Percentiles rank a stretch among this genome's conserved stretches.
Conservation (phyloP, 352 stramenopile species). For the Pythium pyrilobum region DNA sequence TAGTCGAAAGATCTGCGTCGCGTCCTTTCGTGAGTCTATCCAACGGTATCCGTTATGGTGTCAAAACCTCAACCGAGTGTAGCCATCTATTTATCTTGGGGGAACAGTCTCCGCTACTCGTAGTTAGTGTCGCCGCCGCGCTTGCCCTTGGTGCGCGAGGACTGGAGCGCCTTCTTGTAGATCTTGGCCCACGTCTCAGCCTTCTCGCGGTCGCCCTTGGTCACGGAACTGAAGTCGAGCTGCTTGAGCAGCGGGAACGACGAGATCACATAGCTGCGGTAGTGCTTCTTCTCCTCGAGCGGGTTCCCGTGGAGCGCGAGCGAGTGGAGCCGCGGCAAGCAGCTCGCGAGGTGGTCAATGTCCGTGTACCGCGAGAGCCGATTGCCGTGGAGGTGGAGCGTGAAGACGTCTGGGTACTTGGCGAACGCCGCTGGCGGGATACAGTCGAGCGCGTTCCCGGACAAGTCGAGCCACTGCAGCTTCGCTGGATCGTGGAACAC, state of each 20-base stretch:
- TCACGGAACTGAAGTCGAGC: slow-evolving; percentile 76
- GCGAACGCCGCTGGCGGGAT: slow-evolving; percentile 37
- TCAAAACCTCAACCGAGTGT: too few relatives aligned
- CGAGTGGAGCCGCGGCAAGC: slow-evolving; percentile 47
- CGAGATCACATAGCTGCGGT: slow-evolving; percentile 77
- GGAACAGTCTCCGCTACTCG: too few relatives aligned
- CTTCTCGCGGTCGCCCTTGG: slow-evolving; percentile 52
- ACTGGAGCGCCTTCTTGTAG: slow-evolving; percentile 43
- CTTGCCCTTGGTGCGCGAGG: not conserved
- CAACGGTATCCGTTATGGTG: too few relatives aligned
- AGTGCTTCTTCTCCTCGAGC: slow-evolving; percentile 84
- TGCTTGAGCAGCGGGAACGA: slow-evolving; percentile 57
- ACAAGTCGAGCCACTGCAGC: slow-evolving; percentile 67
- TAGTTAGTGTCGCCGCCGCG: not conserved
- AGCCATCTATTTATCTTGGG: too few relatives aligned
- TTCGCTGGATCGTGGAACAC: slow-evolving; percentile 44
- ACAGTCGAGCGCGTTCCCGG: slow-evolving; percentile 35
- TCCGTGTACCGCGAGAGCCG: slow-evolving; percentile 53
- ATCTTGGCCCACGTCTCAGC: slow-evolving; percentile 66
- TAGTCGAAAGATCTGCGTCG: too few relatives aligned
- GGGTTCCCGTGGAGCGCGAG: slow-evolving; percentile 81
- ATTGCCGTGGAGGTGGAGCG: slow-evolving; percentile 77
- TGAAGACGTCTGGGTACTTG: slow-evolving; percentile 46
- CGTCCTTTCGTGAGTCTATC: too few relatives aligned
- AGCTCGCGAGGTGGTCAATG: slow-evolving; percentile 41